Conservation (phyloP, 495 filamentous ascomycete genomes). For the Pyrenopolyporus hunteri region DNA sequence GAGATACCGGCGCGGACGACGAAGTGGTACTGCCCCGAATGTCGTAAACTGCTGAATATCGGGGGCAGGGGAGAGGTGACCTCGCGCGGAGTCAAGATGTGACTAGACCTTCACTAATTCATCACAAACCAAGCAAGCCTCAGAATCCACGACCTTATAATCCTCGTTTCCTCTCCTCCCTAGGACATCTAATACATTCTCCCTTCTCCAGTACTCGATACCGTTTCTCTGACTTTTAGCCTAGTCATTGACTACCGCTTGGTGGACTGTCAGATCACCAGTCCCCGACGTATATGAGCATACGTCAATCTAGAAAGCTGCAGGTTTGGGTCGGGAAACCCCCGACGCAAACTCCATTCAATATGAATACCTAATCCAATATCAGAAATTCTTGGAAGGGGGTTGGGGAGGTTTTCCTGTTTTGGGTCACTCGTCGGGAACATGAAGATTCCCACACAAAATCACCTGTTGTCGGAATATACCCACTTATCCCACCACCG, state of each 20-base stretch:
- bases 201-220: constrained; percentile 1
- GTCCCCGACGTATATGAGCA: not conserved
- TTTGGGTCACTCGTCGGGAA: too few species aligned
- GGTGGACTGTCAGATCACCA: not conserved
- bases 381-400: too few species aligned
- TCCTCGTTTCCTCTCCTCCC: not conserved
- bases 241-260: not conserved
- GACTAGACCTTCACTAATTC: constrained; percentile 9
- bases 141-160: not conserved
- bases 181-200: too few species aligned
- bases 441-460: too few species aligned
- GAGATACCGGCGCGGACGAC: constrained; percentile 76
- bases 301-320: not conserved
- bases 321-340: not conserved
- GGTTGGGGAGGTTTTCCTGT: too few species aligned
- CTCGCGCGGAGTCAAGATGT: constrained; percentile 59
- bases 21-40: constrained; percentile 96
- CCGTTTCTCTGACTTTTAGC: not conserved
- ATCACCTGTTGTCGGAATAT: too few species aligned
- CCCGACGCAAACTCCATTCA: not conserved
- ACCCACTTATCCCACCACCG: too few species aligned
- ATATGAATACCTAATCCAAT: too few species aligned
- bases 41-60: constrained; percentile 70
- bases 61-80: constrained; percentile 62
- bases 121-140: not conserved